A percentile compares a stretch with the other conserved stretches of the same genome.
These are phyloP conservation scores for Dioscorea alata DNA, from an alignment of 106 monocot genomes.

Conservation along the genomic window DNA sequence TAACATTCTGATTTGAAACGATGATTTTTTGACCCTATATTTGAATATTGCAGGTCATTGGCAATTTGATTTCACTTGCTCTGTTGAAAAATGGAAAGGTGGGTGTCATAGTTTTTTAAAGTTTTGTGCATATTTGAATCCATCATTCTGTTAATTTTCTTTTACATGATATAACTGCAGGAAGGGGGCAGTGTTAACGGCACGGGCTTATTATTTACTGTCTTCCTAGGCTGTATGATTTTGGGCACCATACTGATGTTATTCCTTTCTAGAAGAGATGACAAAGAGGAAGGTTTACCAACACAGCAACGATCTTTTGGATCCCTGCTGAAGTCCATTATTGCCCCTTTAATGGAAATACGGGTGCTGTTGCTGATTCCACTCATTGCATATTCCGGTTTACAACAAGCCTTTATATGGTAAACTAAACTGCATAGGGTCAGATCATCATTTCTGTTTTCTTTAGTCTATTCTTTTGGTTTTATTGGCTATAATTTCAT, in stretches of 20 bases:
- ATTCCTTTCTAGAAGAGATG: constrained; percentile 72
- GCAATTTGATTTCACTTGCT: constrained; percentile 80
- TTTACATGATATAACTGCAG: constrained; percentile 19
- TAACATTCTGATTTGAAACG: not conserved
- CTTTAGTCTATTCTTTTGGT: not conserved
- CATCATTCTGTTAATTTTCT: not conserved
- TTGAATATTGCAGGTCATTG: constrained; percentile 58
- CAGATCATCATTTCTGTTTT: not conserved
- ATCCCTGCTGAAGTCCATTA: constrained; percentile 41
- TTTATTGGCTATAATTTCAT: not conserved
- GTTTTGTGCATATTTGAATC: not conserved
- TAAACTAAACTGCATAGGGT: constrained; percentile 11
- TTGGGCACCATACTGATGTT: constrained; percentile 67
- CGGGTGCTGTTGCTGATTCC: constrained; percentile 70
- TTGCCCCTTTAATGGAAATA: constrained; percentile 54
- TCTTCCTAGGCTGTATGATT: constrained; percentile 71
- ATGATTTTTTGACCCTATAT: not conserved
- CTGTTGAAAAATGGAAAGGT: constrained; percentile 66
- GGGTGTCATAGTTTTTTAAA: not conserved
- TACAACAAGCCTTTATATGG: constrained; percentile 91
- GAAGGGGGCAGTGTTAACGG: constrained; percentile 48
- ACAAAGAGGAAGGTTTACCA: constrained; percentile 28
- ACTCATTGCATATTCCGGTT: constrained; percentile 76
- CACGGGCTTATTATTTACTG: constrained; percentile 54
- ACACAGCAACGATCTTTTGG: constrained; percentile 18